Percentiles rank a stretch among this genome's conserved stretches.
phyloP scores from a whole-genome alignment of 1,284 basidiomycete genomes.

The Kwoniella shivajii region DNA sequence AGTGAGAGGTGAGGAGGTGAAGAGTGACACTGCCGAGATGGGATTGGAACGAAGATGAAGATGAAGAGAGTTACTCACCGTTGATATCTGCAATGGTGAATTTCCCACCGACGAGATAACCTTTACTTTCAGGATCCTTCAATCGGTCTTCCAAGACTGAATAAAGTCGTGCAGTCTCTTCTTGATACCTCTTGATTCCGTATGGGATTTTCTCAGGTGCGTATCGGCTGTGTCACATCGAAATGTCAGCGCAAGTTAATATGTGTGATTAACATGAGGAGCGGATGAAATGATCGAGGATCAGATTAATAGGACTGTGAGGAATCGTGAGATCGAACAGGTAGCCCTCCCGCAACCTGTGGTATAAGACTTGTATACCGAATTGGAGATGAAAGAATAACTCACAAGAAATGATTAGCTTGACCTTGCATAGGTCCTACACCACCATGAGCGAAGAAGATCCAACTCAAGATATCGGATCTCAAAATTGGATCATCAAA shows the following conservation, averaged over 20 bases:
- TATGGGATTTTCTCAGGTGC: constrained; percentile 54
- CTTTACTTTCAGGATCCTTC: constrained; percentile 31
- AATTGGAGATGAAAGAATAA: not conserved
- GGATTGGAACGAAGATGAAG: not conserved
- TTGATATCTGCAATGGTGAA: constrained; percentile 63
- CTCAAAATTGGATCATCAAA: constrained; percentile 57
- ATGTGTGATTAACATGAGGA: too few relatives aligned
- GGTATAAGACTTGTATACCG: not conserved
- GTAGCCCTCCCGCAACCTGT: too few relatives aligned
- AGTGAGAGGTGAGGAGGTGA: too few relatives aligned
- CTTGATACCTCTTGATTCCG: constrained; percentile 64
- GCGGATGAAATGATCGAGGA: too few relatives aligned
- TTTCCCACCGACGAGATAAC: constrained; percentile 68
- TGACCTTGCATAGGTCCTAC: constrained; percentile 61
- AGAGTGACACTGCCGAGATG: too few relatives aligned
- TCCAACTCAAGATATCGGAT: constrained; percentile 72
- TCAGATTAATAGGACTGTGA: too few relatives aligned
- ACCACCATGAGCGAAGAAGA: constrained; percentile 65
- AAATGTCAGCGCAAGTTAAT: not conserved
- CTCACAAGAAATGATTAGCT: constrained; percentile 56
- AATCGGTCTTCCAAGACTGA: constrained; percentile 73
- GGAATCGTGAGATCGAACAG: too few relatives aligned
- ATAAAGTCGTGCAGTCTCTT: constrained; percentile 77
- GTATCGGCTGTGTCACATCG: constrained; percentile 46
- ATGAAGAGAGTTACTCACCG: constrained; percentile 36